Base-by-base conservation (phyloP, 2,329 filamentous ascomycete species). In the Elsinoe perseae region DNA sequence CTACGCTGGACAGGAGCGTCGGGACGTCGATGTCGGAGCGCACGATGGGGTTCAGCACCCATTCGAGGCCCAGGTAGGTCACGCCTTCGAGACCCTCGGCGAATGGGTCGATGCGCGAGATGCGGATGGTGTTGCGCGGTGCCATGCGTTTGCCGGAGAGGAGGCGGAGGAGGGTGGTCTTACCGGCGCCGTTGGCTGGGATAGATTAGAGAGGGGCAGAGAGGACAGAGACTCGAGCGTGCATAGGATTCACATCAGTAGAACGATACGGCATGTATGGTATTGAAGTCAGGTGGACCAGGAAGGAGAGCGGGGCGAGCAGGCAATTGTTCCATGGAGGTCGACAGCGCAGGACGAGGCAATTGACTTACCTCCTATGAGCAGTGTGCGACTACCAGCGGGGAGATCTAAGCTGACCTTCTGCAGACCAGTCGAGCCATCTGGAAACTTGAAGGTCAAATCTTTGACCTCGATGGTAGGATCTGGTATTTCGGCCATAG, bases 11-110 rank as follows among this genome's bases (percentile, higher is more conserved):
- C 23, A 98, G 82, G 4, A 98, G 82, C 62, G 95, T 91, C 2
- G 80, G 81, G 2, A 98, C 92, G 58, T 89, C 89, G 63, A 98
- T 95, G 72, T 98, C 93, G 27, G 86, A 95, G 53, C 92, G 87
- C 48, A 97, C 93, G 65, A 97, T 95, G 50, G 88, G 89, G 76
- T 97, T 97, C 8, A 98, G 81, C 2, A 97, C 93, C 93, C 93
- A 98, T 77, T 98, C 93, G 0, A 96, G 82, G 0, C 93, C 93
- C 6, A 98, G 86, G 72, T 98, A 98, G 20, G 92, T 97, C 28
- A 98, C 92, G 60, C 93, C 93, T 73, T 95, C 88, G 25, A 96
- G 82, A 9, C 85, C 83, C 32, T 90, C 81, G 70, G 89, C 87
- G 81, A 98, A 98, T 7, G 93, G 93, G 72, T 98, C 93, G 50